Evolutionary conservation across 139 green algal genomes (phyloP), one percentile per base, ranked within the genome.

Genomic region (Zygnema circumcarinatum): DNA sequence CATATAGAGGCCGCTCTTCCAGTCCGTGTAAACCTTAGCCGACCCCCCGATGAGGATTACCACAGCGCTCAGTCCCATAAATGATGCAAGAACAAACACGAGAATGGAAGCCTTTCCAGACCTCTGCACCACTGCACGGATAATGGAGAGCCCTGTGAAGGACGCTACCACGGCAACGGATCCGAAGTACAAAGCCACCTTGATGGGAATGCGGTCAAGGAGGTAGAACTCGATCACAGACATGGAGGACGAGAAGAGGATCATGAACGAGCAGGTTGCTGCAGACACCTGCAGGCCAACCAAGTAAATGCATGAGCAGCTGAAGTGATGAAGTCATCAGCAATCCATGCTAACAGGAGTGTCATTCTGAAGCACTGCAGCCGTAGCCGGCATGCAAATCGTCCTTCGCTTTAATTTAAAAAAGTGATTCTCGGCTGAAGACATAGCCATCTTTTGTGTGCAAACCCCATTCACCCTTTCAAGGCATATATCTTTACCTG

Each of bases 231-330:
- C 79, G 31, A 62, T 41, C 38, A 90, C 85, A 25, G 85, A 88
- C 36, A 90, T 56, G 0, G 85, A 90, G 38, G 85, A 90, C 25
- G 85, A 90, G 85, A 90, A 90, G 42, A 90, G 29, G 1, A 90
- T 69, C 38, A 90, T 90, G 85, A 90, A 90, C 38, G 79, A 47
- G 1, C 25, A 29, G 1, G 85, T 90, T 16, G 85, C 85, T 21
- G 68, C 67, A n/a, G n/a, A n/a, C n/a, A n/a, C n/a, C n/a, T n/a
- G n/a, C n/a, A n/a, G n/a, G n/a, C n/a, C 0, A 38, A 32, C 21
- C 73, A 32, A 72, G 73, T 33, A 25, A 25, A 21, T 22, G 73
- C 73, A 80, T 80, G 73, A 22, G 21, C 21, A 80, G 21, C 73
- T 47, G 56, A 72, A 35, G 56, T 72, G n/a, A n/a, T n/a, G n/a